These are phyloP conservation scores for Leptographium lundbergii DNA, from an alignment of 2,329 filamentous ascomycete genomes.

Conservation along the genomic window DNA sequence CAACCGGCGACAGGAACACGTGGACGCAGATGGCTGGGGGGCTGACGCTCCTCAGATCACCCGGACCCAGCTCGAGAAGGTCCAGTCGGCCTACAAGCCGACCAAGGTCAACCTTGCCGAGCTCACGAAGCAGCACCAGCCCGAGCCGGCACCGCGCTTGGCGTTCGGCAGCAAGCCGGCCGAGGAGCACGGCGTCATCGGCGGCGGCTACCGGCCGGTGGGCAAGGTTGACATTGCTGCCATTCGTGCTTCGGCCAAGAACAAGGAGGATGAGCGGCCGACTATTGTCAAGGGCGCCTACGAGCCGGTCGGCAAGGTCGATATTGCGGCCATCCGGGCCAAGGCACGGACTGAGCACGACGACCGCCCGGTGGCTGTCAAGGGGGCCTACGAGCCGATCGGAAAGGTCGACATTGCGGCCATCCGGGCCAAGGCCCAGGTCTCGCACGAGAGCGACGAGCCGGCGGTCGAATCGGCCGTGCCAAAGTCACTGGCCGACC, in stretches of 20 bases:
- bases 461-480: slow-evolving; percentile 20
- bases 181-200: slow-evolving; percentile 53
- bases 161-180: slow-evolving; percentile 20
- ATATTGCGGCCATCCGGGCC: slow-evolving; percentile 54
- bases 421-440: not conserved
- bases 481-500: slow-evolving; percentile 58
- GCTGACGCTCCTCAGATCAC: slow-evolving; percentile 84
- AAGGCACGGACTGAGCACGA: slow-evolving; percentile 8
- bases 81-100: slow-evolving; percentile 83
- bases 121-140: slow-evolving; percentile 57
- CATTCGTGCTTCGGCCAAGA: slow-evolving; percentile 62
- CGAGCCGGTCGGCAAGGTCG: slow-evolving; percentile 66
- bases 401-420: slow-evolving; percentile 2
- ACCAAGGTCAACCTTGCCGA: slow-evolving; percentile 91
- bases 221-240: slow-evolving; percentile 96
- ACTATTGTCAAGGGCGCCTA: slow-evolving; percentile 82
- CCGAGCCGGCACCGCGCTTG: slow-evolving; percentile 41
- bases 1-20: slow-evolving; percentile 43
- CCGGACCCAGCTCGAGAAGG: slow-evolving; percentile 79
- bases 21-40: slow-evolving; percentile 88
- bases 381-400: slow-evolving; percentile 2
- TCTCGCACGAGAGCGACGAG: slow-evolving; percentile 17
- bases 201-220: slow-evolving; percentile 79
- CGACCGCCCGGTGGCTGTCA: not conserved
- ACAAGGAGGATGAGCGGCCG: slow-evolving; percentile 37